Evolutionary conservation across 768 basidiomycete species (phyloP).

Genomic region (Dacryopinax primogenitus): DNA sequence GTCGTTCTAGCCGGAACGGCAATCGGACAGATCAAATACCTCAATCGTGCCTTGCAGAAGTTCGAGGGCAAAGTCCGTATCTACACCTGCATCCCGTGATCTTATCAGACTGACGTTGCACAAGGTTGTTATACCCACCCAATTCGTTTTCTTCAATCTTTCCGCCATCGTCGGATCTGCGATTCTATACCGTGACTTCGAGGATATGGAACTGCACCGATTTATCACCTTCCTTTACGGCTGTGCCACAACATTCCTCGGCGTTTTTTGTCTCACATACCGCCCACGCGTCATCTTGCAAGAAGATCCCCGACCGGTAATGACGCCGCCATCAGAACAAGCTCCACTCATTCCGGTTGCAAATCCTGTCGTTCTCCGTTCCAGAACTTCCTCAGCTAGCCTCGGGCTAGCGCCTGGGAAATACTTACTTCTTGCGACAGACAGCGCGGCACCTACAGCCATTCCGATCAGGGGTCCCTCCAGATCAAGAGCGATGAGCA

Average conservation of each 20-base stretch:
- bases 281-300: background rate
- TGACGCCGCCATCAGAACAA: background rate
- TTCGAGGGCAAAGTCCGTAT: constrained; percentile 75
- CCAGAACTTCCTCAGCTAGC: background rate
- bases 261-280: constrained; percentile 75
- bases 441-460: background rate
- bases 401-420: background rate
- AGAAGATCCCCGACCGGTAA: background rate
- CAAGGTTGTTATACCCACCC: constrained; percentile 81
- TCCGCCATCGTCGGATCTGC: constrained; percentile 88
- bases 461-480: background rate
- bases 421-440: background rate
- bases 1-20: constrained; percentile 60
- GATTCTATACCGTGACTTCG: constrained; percentile 89
- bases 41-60: constrained; percentile 77
- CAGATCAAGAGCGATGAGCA: background rate
- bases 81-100: background rate
- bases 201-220: constrained; percentile 64
- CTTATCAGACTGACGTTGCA: constrained; percentile 9
- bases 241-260: constrained; percentile 75
- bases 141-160: constrained; percentile 90
- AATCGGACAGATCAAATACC: constrained; percentile 69
- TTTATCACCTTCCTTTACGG: constrained; percentile 77
- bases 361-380: background rate
- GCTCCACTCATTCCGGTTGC: background rate